phyloP scores from a whole-genome alignment of 2,329 filamentous ascomycete species.

The Colletotrichum brevisporum region DNA sequence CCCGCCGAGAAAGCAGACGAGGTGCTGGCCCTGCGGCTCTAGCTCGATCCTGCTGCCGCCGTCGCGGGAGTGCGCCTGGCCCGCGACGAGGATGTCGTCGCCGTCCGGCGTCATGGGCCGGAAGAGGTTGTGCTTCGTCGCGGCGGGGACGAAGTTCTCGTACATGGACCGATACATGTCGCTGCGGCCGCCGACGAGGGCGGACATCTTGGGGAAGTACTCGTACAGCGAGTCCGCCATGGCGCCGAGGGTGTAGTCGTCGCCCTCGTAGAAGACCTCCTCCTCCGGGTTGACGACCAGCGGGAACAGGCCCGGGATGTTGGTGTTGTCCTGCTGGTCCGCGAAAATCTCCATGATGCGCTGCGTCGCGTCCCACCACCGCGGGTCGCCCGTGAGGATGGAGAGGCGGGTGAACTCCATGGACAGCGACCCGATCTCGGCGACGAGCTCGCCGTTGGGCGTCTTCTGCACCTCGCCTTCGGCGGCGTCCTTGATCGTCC shows the following conservation, averaged over 20 bases:
- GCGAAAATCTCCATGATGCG: conserved; percentile 81
- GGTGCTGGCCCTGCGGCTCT: conserved; percentile 65
- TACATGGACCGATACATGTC: conserved; percentile 76
- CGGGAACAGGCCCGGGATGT: conserved; percentile 85
- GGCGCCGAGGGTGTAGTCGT: conserved; percentile 66
- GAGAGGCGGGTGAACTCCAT: conserved; percentile 81
- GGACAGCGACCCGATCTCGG: conserved; percentile 75
- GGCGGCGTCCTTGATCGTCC: conserved; percentile 46
- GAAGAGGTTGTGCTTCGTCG: conserved; percentile 75
- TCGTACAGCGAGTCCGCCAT: conserved; percentile 71
- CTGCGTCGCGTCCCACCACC: conserved; percentile 82
- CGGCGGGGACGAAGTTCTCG: conserved; percentile 69
- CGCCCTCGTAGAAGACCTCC: conserved; percentile 57
- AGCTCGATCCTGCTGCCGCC: conserved; percentile 62
- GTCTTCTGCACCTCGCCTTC: conserved; percentile 44
- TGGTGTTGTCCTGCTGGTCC: conserved; percentile 75
- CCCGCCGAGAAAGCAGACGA: conserved; percentile 79
- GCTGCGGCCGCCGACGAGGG: conserved; percentile 75
- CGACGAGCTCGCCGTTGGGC: conserved; percentile 59
- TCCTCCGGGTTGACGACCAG: conserved; percentile 71
- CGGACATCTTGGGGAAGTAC: conserved; percentile 73
- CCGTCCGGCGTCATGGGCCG: conserved; percentile 75
- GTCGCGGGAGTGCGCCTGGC: conserved; percentile 48
- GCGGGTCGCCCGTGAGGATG: conserved; percentile 78
- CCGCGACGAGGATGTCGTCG: conserved; percentile 75